phyloP scores from a whole-genome alignment of 1,284 basidiomycete species.

The Agaricales sp. region DNA sequence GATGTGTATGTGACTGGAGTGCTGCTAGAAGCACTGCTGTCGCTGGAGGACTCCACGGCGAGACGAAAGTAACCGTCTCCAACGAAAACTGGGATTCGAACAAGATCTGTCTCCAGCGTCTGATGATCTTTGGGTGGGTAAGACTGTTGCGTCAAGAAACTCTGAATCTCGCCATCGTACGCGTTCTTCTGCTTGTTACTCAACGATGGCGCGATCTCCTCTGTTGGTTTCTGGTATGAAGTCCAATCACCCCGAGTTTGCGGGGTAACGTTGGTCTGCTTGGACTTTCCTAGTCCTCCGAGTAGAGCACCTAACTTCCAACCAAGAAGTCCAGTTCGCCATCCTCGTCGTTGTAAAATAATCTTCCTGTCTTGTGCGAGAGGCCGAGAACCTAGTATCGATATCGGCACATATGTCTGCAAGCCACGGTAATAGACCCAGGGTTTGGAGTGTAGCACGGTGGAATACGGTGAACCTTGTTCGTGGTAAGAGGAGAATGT shows the following conservation, averaged over 20 bases:
- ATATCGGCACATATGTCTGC: conserved; percentile 14
- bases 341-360: conserved; percentile 16
- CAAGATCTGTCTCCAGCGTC: conserved; percentile 10
- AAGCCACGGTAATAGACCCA: conserved; percentile 15
- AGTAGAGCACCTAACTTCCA: conserved; percentile 18
- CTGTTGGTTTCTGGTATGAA: not conserved
- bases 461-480: conserved; percentile 14
- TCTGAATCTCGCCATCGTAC: conserved; percentile 11
- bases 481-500: not conserved
- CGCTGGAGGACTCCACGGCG: conserved; percentile 7
- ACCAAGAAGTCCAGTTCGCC: conserved; percentile 17
- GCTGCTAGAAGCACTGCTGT: conserved; percentile 2
- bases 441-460: conserved; percentile 12
- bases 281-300: conserved; percentile 16
- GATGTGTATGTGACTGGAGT: conserved; percentile 15
- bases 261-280: conserved; percentile 19
- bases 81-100: conserved; percentile 7
- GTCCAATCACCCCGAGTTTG: conserved; percentile 8
- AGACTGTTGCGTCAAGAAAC: conserved; percentile 6
- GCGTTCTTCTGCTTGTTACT: conserved; percentile 4
- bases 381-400: conserved; percentile 11
- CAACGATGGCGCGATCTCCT: not conserved
- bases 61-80: conserved; percentile 15
- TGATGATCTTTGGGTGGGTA: conserved; percentile 10
- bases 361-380: conserved; percentile 12